A percentile compares a stretch with the other conserved stretches of the same genome.
These are phyloP conservation scores for Huntiella decipiens DNA, from an alignment of 2,329 filamentous ascomycete species.

Conservation along the genomic window DNA sequence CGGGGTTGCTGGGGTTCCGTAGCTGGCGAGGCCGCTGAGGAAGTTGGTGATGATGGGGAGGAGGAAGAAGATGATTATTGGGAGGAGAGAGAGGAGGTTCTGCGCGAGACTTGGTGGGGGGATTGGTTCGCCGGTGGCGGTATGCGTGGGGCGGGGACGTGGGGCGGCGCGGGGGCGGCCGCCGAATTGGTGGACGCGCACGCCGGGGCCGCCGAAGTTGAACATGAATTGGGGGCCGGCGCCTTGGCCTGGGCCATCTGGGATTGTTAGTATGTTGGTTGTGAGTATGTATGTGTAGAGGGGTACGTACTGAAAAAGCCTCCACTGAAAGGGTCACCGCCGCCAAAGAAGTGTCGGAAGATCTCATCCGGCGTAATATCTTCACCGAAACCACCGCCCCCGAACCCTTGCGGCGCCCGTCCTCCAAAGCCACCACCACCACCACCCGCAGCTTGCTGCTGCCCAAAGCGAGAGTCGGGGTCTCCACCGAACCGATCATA, in stretches of 20 bases:
- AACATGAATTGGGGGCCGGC: slow-evolving; percentile 80
- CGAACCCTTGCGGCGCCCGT: slow-evolving; percentile 20
- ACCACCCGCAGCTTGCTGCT: slow-evolving; percentile 13
- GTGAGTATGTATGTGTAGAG: background rate
- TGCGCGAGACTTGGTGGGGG: slow-evolving; percentile 21
- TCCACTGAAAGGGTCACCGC: slow-evolving; percentile 45
- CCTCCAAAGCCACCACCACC: slow-evolving; percentile 32
- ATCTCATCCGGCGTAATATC: slow-evolving; percentile 93
- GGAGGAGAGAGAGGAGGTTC: slow-evolving; percentile 57
- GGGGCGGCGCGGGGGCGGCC: slow-evolving; percentile 51
- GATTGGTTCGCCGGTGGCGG: slow-evolving; percentile 28
- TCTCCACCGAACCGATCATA: slow-evolving; percentile 83
- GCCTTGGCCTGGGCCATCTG: slow-evolving; percentile 36
- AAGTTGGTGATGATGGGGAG: slow-evolving; percentile 71
- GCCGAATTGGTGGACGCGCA: slow-evolving; percentile 91
- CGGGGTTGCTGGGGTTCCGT: slow-evolving; percentile 32
- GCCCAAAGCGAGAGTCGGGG: slow-evolving; percentile 63
- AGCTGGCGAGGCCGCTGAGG: slow-evolving; percentile 29
- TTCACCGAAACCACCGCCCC: slow-evolving; percentile 44
- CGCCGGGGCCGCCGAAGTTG: slow-evolving; percentile 73
- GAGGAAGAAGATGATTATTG: slow-evolving; percentile 76
- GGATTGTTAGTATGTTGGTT: background rate
- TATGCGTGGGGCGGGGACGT: slow-evolving; percentile 47
- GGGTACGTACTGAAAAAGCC: slow-evolving; percentile 25
- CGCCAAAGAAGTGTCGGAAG: slow-evolving; percentile 90